Percentiles rank a stretch among this genome's conserved stretches.
phyloP scores from a whole-genome alignment of 2,329 filamentous ascomycete species.

The Annulohypoxylon truncatum region DNA sequence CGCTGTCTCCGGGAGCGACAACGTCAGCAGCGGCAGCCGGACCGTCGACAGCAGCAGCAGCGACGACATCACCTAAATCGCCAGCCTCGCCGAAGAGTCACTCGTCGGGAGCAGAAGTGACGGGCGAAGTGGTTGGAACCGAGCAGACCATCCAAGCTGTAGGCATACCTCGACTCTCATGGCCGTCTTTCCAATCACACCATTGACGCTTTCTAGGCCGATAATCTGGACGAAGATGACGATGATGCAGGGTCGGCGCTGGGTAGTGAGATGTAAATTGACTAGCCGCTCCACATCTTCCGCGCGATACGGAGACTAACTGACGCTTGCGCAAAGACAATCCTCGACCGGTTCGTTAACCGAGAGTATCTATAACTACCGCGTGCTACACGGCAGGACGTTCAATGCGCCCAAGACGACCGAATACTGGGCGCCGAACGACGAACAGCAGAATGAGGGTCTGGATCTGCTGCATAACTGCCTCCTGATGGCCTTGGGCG shows the following conservation, averaged over 20 bases:
- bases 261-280: conserved; percentile 22
- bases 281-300: background rate
- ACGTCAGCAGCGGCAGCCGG: conserved; percentile 6
- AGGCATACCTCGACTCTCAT: background rate
- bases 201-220: conserved; percentile 19
- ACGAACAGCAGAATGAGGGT: conserved; percentile 30
- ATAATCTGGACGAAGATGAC: conserved; percentile 14
- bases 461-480: conserved; percentile 22
- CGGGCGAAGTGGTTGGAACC: conserved; percentile 10
- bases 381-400: conserved; percentile 28
- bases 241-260: conserved; percentile 20
- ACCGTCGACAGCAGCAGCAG: background rate
- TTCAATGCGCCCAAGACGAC: conserved; percentile 28
- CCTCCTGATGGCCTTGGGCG: conserved; percentile 43
- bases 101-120: conserved; percentile 7
- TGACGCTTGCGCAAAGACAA: conserved; percentile 10
- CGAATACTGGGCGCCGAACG: conserved; percentile 33
- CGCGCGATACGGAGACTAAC: conserved; percentile 1
- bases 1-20: conserved; percentile 15
- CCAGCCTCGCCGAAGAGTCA: background rate
- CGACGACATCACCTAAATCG: conserved; percentile 5
- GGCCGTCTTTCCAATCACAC: background rate
- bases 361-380: conserved; percentile 28
- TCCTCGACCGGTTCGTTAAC: conserved; percentile 28
- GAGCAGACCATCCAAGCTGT: conserved; percentile 24